These are phyloP conservation scores for Laburnicola sp. DNA, from an alignment of 2,329 filamentous ascomycete species.

Conservation along the genomic window DNA sequence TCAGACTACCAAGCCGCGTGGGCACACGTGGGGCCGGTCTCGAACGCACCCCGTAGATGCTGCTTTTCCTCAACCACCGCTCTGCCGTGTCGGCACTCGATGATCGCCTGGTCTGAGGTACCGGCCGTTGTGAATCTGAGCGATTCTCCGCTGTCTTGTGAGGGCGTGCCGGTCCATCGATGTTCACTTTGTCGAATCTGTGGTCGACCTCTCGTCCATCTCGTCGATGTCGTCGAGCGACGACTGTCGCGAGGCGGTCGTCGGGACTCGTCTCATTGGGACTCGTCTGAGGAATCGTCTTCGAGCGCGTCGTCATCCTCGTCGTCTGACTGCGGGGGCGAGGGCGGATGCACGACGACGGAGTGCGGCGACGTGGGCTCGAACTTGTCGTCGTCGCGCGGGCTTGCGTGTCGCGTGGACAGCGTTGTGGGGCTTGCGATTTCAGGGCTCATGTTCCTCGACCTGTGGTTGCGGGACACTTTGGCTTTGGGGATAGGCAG, in stretches of 20 bases:
- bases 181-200: slow-evolving; percentile 2
- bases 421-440: no score
- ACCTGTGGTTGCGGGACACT: not conserved
- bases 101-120: not conserved
- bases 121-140: not conserved
- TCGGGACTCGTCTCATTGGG: not conserved
- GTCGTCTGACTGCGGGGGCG: slow-evolving; percentile 5
- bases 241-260: slow-evolving; percentile 2
- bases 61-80: not conserved
- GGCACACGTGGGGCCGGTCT: slow-evolving; percentile 1
- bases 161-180: not conserved
- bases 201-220: no score
- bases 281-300: not conserved
- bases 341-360: slow-evolving; percentile 4
- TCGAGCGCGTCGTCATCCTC: slow-evolving; percentile 4
- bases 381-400: slow-evolving; percentile 1
- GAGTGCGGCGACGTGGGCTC: not conserved
- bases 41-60: slow-evolving; percentile 4
- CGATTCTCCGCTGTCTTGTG: not conserved
- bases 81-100: slow-evolving; percentile 1
- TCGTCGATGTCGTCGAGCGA: slow-evolving; percentile 2
- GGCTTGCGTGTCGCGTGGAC: slow-evolving; percentile 3
- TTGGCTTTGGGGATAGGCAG: slow-evolving; percentile 4
- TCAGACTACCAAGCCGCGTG: not conserved
- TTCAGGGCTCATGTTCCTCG: slow-evolving; percentile 1